Conservation (phyloP, 2,329 filamentous ascomycete species). For the Aschersonia sp. region DNA sequence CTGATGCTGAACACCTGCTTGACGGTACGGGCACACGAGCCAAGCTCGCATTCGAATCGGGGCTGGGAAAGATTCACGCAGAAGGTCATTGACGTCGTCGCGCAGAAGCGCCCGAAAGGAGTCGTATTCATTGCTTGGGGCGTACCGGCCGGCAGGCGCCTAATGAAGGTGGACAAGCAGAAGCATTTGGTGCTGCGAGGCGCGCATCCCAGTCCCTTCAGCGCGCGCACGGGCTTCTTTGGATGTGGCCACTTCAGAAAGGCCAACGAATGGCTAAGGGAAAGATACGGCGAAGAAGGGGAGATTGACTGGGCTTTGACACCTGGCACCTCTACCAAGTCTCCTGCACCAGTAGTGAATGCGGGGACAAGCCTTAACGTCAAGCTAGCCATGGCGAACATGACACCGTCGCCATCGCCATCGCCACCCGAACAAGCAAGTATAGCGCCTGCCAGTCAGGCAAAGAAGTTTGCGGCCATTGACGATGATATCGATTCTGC, state of each 20-base stretch:
- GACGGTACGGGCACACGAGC: conserved; percentile 79
- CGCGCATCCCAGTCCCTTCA: conserved; percentile 88
- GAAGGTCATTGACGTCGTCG: conserved; percentile 76
- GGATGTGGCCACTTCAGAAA: conserved; percentile 69
- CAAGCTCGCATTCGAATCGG: conserved; percentile 70
- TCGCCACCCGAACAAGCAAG: conserved; percentile 9
- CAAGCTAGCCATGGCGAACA: neutral
- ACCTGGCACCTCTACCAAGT: conserved; percentile 20
- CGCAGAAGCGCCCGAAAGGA: conserved; percentile 58
- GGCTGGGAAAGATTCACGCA: conserved; percentile 95
- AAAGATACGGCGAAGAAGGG: conserved; percentile 64
- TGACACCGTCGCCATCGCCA: neutral
- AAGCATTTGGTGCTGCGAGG: conserved; percentile 73
- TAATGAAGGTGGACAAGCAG: conserved; percentile 55
- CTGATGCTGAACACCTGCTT: conserved; percentile 89
- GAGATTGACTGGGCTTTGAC: conserved; percentile 72
- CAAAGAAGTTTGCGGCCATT: neutral
- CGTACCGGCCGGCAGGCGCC: conserved; percentile 65
- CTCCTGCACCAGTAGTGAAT: neutral
- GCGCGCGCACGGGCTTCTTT: conserved; percentile 69
- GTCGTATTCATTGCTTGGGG: conserved; percentile 97
- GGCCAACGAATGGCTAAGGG: conserved; percentile 72
- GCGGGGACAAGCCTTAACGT: no score
- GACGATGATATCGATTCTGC: conserved; percentile 18
- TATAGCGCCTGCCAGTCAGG: conserved; percentile 8